Evolutionary conservation across 148 eudicot species (phyloP).

Genomic region (Rhododendron simsii): DNA sequence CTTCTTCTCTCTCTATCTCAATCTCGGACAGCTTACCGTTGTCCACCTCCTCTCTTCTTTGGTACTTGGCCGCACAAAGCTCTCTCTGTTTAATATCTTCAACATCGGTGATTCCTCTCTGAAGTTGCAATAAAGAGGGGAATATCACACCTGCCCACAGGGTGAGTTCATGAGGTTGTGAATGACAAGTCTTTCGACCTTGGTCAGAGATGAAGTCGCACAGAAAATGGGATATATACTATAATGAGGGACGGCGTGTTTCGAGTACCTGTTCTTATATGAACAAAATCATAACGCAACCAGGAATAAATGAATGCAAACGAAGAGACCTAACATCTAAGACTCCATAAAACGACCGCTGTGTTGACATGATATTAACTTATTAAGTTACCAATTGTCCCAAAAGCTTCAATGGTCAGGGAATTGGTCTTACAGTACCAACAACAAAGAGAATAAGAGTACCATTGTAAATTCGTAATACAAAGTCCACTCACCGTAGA

Average conservation of each 20-base stretch:
- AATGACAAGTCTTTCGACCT: background rate
- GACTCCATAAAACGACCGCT: background rate
- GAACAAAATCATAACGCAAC: background rate
- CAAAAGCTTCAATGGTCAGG: background rate
- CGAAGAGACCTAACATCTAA: background rate
- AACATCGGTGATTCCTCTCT: constrained; percentile 64
- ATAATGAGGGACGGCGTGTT: background rate
- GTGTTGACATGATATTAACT: background rate
- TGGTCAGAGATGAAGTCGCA: too few relatives aligned
- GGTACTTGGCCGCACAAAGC: constrained; percentile 50
- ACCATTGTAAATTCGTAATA: background rate
- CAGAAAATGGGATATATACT: too few relatives aligned
- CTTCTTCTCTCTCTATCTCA: constrained; percentile 79
- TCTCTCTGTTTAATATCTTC: constrained; percentile 82
- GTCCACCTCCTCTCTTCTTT: constrained; percentile 35
- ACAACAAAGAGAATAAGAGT: background rate
- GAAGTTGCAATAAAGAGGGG: constrained; percentile 89
- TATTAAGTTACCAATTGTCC: background rate
- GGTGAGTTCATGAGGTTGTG: background rate
- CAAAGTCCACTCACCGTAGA: constrained; percentile 56
- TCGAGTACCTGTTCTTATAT: background rate
- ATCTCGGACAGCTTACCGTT: constrained; percentile 48
- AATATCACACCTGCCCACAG: constrained; percentile 53
- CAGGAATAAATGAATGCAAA: background rate
- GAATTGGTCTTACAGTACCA: background rate